Base-by-base conservation (phyloP, 2,329 filamentous ascomycete species). In the Rhytidhysteron rufulum region DNA sequence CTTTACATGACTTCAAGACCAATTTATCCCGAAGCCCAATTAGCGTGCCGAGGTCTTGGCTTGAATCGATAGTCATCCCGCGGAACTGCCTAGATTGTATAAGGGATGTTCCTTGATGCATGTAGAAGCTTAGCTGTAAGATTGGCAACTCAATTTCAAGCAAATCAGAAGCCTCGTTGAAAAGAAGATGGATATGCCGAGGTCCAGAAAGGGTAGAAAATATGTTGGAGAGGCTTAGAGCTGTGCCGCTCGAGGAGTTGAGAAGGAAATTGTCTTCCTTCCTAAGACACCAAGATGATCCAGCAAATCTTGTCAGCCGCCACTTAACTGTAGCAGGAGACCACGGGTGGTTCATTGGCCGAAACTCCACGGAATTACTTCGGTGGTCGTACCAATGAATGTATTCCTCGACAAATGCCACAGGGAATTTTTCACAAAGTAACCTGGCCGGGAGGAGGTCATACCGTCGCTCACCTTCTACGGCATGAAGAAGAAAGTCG, bases 31-130 rank as follows among this genome's bases (percentile, higher is more conserved):
- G 20, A 1, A 82, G 60, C 0, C 79, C 78, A 22, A 72, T 49
- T 4, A 80, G 56, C 0, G 74, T 70, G 0, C 80, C 80, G 0
- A 72, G 62, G 34, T 81, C 72, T 48, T 86, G 82, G 15, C 78
- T 48, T 0, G 58, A 51, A 21, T 46, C 41, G n/a, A 39, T 24
- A 42, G 83, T 79, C 0, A 85, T 61, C 33, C 75, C 74, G 0
- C 67, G 63, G 42, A 73, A 76, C 40, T 81, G 69, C 5, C 65
- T 68, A 1, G 72, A 80, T n/a, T 50, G 39, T 0, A 31, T 31
- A 0, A 47, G 37, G 0, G 52, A 47, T 18, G 11, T 33, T 0
- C 58, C 53, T 2, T 41, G 11, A 1, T 49, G 45, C 1, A 77
- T 39, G 6, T 43, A 51, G 42, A 82, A 83, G 0, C 65, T 62